Evolutionary conservation across 805 yeast species (phyloP), one percentile per base, ranked within the genome.

Genomic region (Millerozyma acaciae): DNA sequence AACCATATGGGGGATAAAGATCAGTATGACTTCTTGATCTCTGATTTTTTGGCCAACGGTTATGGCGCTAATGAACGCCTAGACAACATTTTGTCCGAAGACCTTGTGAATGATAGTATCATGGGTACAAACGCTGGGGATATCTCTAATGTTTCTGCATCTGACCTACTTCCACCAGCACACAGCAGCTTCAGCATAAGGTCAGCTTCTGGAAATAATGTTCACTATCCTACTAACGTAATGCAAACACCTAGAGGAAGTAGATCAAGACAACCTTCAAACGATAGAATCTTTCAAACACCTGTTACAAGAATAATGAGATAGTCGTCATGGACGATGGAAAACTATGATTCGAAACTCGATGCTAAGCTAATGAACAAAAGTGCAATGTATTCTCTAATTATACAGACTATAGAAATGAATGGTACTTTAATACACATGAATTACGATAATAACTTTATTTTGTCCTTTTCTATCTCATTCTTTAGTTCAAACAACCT

Each of bases 221-320:
- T 14, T 34, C 35, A 32, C 19, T 38, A 32, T 23, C 45, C 13
- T 27, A 27, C 10, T 16, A 18, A 16, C 7, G 35, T 37, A 5
- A 43, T 57, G 14, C 70, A 65, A 38, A 66, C 73, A 7, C 73
- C 73, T 1, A 36, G 68, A 24, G 39, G 62, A 2, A 62, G 57
- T 3, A 48, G 68, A 40, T 53, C 64, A 4, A 47, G 72, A 22
- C 70, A 64, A 40, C 45, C 58, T 1, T 60, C 68, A 1, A 54
- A 53, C 15, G 72, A 66, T 30, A 57, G 59, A 38, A 55, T 44
- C 26, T 62, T 61, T 40, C 70, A 63, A 40, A 65, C 73, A 1
- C 73, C 73, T 1, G 57, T 65, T 16, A 47, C 68, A 1, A 48
- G 70, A 26, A 62, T 62, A 8, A 51, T 58, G 51, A 50, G 68